phyloP scores from a whole-genome alignment of 2,329 filamentous ascomycete species.

The Xylariomycetidae sp. region DNA sequence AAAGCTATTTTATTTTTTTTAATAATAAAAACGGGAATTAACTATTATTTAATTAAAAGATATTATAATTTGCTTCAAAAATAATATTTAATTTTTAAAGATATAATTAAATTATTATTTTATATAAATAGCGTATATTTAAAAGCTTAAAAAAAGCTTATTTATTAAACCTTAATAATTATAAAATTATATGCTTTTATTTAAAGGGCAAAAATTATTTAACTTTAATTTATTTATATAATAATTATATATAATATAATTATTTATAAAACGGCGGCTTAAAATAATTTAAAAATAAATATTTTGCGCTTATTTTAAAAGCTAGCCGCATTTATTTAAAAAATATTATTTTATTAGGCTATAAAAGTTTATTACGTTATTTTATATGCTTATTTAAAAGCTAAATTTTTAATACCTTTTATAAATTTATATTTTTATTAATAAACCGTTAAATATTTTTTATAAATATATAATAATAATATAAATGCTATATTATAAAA shows the following conservation, averaged over 20 bases:
- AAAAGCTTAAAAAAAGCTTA: not conserved
- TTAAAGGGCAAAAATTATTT: not conserved
- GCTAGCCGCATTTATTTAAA: not conserved
- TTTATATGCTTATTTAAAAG: not conserved
- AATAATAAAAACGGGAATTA: not conserved
- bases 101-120: not conserved
- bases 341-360: not conserved
- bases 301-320: not conserved
- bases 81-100: not conserved
- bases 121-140: not conserved
- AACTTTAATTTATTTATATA: not conserved
- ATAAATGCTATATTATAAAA: slow-evolving; percentile 1
- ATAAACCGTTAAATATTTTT: too few species aligned
- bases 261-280: not conserved
- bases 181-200: not conserved
- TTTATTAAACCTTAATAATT: not conserved
- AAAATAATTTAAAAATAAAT: not conserved
- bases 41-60: not conserved
- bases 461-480: not conserved
- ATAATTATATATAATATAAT: not conserved
- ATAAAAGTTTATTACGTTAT: not conserved
- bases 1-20: not conserved
- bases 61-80: not conserved
- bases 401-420: not conserved
- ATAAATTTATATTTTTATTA: not conserved